Evolutionary conservation across 2,329 filamentous ascomycete species (phyloP).

Genomic region (Colletotrichum nymphaeae): DNA sequence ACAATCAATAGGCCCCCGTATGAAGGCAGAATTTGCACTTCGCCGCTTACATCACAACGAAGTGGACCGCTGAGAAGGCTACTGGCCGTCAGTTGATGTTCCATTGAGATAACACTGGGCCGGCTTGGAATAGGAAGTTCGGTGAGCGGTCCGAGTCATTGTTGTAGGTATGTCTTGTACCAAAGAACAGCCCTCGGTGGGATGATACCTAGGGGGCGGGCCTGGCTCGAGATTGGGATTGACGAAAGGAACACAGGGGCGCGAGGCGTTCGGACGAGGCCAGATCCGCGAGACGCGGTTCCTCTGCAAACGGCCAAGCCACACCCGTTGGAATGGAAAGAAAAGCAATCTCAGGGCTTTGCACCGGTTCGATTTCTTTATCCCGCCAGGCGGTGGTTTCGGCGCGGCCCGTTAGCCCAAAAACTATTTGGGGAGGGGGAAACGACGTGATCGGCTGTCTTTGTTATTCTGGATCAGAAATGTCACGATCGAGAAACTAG

Average conservation of each 20-base stretch:
- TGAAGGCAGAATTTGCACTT: neutral
- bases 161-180: neutral
- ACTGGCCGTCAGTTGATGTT: neutral
- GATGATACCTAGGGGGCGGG: neutral
- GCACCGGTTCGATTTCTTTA: neutral
- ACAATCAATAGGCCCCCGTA: neutral
- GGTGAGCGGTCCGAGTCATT: neutral
- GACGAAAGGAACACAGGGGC: neutral
- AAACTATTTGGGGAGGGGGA: neutral
- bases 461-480: neutral
- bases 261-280: neutral
- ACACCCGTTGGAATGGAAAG: neutral
- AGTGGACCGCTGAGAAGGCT: neutral
- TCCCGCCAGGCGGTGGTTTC: neutral
- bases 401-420: neutral
- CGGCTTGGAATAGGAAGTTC: neutral
- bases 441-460: neutral
- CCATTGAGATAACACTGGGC: neutral
- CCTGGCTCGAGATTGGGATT: neutral
- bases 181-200: too few species aligned
- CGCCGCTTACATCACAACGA: neutral
- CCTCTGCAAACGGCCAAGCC: neutral
- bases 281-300: neutral
- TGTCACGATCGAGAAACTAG: neutral
- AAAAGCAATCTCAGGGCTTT: neutral